phyloP scores from a whole-genome alignment of 2,329 filamentous ascomycete species.

The Xylaria sp. region DNA sequence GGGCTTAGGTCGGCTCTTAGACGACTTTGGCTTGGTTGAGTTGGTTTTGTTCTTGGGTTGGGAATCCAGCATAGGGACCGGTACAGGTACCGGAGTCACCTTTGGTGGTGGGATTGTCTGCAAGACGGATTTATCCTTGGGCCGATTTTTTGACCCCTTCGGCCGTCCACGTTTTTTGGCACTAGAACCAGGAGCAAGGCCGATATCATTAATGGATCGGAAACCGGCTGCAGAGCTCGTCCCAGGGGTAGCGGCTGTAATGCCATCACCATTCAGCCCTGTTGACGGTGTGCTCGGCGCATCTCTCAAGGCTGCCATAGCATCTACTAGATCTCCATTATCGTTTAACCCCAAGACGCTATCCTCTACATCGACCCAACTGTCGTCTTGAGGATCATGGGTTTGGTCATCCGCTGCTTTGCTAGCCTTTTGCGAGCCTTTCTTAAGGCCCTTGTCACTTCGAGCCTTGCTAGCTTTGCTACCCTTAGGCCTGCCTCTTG shows the following conservation, averaged over 20 bases:
- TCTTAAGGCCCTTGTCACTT: conserved; percentile 59
- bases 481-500: conserved; percentile 61
- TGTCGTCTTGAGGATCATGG: conserved; percentile 45
- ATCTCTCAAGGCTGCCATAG: conserved; percentile 30
- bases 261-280: conserved; percentile 25
- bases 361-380: conserved; percentile 54
- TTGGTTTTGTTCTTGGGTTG: conserved; percentile 40
- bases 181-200: conserved; percentile 34
- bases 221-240: conserved; percentile 39
- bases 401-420: conserved; percentile 30
- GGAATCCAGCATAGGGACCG: conserved; percentile 36
- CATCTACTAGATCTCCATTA: conserved; percentile 39
- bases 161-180: conserved; percentile 54
- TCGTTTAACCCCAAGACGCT: conserved; percentile 39
- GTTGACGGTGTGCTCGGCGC: conserved; percentile 34
- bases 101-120: conserved; percentile 36
- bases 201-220: conserved; percentile 40
- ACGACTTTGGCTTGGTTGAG: conserved; percentile 46
- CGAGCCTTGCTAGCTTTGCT: conserved; percentile 56
- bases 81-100: conserved; percentile 40
- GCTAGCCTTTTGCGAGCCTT: conserved; percentile 43
- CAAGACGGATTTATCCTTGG: conserved; percentile 43
- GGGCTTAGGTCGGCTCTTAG: conserved; percentile 44
- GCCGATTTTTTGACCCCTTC: conserved; percentile 58
- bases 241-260: conserved; percentile 31